Conservation (phyloP, 2,329 filamentous ascomycete species). For the Fusarium sp. region DNA sequence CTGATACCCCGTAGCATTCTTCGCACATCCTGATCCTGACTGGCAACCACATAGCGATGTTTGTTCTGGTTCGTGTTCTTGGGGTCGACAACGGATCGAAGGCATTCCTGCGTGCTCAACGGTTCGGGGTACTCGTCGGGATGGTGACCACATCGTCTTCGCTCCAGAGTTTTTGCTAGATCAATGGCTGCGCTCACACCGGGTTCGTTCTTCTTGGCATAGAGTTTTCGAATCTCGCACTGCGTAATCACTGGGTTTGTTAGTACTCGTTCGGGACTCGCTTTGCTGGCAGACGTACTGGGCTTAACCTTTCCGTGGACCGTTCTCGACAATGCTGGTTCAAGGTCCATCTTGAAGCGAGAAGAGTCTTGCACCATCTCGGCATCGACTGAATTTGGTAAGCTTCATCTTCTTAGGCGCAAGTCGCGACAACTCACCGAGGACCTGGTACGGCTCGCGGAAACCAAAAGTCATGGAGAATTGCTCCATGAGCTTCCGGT, state of each 20-base stretch:
- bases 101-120: constrained; percentile 75
- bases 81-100: constrained; percentile 81
- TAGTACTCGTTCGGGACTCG: constrained; percentile 27
- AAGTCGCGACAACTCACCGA: constrained; percentile 62
- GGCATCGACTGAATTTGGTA: constrained; percentile 73
- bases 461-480: constrained; percentile 91
- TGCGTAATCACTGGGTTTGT: constrained; percentile 77
- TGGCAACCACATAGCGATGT: constrained; percentile 82
- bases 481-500: constrained; percentile 90
- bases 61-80: constrained; percentile 79
- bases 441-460: constrained; percentile 92
- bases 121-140: constrained; percentile 78
- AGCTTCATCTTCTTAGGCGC: constrained; percentile 27
- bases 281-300: constrained; percentile 61
- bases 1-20: constrained; percentile 73
- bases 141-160: constrained; percentile 82
- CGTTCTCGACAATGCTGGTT: constrained; percentile 81
- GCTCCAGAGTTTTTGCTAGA: constrained; percentile 79
- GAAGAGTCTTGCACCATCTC: constrained; percentile 85
- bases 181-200: constrained; percentile 73
- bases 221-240: constrained; percentile 84
- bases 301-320: constrained; percentile 88
- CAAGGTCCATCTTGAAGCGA: constrained; percentile 90
- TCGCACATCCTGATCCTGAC: constrained; percentile 75
- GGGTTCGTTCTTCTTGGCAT: constrained; percentile 69